These are phyloP conservation scores for Podosphaera leucotricha DNA, from an alignment of 2,329 filamentous ascomycete genomes.

Conservation along the genomic window DNA sequence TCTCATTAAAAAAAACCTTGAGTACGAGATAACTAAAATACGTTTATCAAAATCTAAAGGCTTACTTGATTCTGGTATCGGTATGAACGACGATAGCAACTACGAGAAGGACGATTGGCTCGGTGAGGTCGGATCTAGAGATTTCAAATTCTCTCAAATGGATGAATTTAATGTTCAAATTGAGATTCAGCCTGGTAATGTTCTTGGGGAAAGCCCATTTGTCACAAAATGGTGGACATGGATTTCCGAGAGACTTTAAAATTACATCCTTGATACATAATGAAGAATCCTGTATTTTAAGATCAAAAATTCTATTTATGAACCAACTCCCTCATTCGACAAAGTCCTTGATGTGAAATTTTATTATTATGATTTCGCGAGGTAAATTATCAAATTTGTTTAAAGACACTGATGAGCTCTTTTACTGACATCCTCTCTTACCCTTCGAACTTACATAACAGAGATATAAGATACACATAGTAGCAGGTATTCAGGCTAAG, in stretches of 20 bases:
- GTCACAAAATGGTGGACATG: conserved; percentile 76
- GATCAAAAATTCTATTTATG: too few relatives aligned
- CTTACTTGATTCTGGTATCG: conserved; percentile 59
- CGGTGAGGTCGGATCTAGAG: conserved; percentile 53
- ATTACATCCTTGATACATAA: too few relatives aligned
- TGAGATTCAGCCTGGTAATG: conserved; percentile 54
- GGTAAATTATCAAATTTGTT: too few relatives aligned
- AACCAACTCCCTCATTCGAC: too few relatives aligned
- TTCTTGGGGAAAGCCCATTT: conserved; percentile 38
- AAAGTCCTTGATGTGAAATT: too few relatives aligned
- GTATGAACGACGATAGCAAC: conserved; percentile 29
- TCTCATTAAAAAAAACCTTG: conserved; percentile 51
- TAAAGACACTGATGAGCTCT: too few relatives aligned
- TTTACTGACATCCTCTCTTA: too few relatives aligned
- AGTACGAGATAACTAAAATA: conserved; percentile 60
- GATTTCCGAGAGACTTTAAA: conserved; percentile 53
- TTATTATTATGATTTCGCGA: too few relatives aligned
- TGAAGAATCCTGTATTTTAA: too few relatives aligned
- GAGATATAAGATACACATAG: too few relatives aligned
- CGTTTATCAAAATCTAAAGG: conserved; percentile 57
- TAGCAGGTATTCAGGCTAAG: too few relatives aligned
- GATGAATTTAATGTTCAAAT: conserved; percentile 62
- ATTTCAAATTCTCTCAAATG: conserved; percentile 63
- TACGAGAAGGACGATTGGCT: conserved; percentile 68
- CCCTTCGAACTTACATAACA: too few relatives aligned